These are phyloP conservation scores for Crithidia thermophila DNA, from an alignment of 208 protist species.

Conservation along the genomic window DNA sequence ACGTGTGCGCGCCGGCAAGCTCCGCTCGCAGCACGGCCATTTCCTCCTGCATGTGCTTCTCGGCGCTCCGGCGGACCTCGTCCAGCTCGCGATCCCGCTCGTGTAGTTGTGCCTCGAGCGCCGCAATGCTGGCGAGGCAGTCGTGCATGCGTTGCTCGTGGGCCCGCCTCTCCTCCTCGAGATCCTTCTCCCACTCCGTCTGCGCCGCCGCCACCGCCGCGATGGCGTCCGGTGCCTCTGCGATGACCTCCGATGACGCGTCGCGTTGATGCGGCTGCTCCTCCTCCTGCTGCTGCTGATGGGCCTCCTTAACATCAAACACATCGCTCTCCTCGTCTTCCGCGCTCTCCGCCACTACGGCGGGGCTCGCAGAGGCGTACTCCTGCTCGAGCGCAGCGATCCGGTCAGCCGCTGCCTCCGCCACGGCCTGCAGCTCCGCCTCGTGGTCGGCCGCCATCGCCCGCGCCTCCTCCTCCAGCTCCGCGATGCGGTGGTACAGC, in stretches of 20 bases:
- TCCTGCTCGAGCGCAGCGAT: conserved; percentile 60
- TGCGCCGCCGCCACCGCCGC: background rate
- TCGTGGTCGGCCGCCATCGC: conserved; percentile 36
- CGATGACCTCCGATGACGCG: background rate
- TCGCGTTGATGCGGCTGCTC: background rate
- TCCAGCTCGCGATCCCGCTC: conserved; percentile 1
- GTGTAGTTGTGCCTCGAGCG: background rate
- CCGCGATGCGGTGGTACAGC: conserved; percentile 23
- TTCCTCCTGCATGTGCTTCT: conserved; percentile 10
- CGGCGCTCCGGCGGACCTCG: conserved; percentile 7
- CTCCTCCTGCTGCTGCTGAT: background rate
- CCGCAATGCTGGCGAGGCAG: background rate
- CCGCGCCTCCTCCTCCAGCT: conserved; percentile 30
- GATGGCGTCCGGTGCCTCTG: background rate
- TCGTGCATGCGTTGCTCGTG: background rate
- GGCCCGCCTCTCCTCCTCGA: conserved; percentile 2
- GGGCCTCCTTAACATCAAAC: conserved; percentile 1
- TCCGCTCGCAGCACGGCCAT: conserved; percentile 1
- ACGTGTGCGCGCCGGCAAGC: background rate
- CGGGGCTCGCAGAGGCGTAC: conserved; percentile 12
- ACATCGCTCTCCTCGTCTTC: conserved; percentile 3
- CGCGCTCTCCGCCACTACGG: background rate
- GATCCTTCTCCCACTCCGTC: conserved; percentile 2
- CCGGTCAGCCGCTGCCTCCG: conserved; percentile 49
- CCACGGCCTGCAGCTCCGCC: conserved; percentile 56